These are phyloP conservation scores for Penicillium freii DNA, from an alignment of 2,329 filamentous ascomycete genomes.

Conservation along the genomic window DNA sequence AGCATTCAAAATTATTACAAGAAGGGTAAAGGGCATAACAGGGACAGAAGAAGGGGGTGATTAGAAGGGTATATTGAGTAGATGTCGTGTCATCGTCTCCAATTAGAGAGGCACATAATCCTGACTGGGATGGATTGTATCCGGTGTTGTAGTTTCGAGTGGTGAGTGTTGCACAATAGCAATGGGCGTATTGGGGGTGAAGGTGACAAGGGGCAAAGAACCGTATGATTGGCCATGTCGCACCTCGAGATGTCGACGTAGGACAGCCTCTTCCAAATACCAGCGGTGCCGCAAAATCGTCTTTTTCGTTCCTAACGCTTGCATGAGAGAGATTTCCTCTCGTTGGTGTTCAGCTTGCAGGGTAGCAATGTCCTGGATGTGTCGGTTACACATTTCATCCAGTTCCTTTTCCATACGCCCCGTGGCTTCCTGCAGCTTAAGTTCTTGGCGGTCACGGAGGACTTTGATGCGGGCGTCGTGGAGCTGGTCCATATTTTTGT, in stretches of 20 bases:
- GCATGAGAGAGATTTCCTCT: constrained; percentile 32
- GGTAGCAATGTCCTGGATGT: constrained; percentile 32
- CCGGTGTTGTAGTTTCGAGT: constrained; percentile 1
- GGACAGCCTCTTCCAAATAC: constrained; percentile 45
- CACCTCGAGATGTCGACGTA: constrained; percentile 40
- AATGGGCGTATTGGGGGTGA: constrained; percentile 34
- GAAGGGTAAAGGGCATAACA: constrained; percentile 12
- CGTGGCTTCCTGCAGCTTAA: constrained; percentile 40
- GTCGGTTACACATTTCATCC: constrained; percentile 33
- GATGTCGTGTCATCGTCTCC: constrained; percentile 6
- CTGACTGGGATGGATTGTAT: constrained; percentile 3
- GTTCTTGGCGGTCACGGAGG: constrained; percentile 47
- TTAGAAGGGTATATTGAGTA: constrained; percentile 13
- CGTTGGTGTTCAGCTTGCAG: constrained; percentile 38
- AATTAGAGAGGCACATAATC: neutral
- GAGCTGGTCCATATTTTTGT: constrained; percentile 45
- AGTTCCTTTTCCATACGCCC: constrained; percentile 42
- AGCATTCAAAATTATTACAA: constrained; percentile 20
- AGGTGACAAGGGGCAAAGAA: constrained; percentile 40
- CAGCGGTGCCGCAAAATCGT: constrained; percentile 38
- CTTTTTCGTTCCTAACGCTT: constrained; percentile 37
- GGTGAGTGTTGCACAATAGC: constrained; percentile 22
- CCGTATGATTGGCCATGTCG: constrained; percentile 38
- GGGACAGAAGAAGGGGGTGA: constrained; percentile 2
- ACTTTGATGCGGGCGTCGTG: constrained; percentile 49